phyloP scores from a whole-genome alignment of 2,329 filamentous ascomycete genomes.

The Elsinoe batatas region DNA sequence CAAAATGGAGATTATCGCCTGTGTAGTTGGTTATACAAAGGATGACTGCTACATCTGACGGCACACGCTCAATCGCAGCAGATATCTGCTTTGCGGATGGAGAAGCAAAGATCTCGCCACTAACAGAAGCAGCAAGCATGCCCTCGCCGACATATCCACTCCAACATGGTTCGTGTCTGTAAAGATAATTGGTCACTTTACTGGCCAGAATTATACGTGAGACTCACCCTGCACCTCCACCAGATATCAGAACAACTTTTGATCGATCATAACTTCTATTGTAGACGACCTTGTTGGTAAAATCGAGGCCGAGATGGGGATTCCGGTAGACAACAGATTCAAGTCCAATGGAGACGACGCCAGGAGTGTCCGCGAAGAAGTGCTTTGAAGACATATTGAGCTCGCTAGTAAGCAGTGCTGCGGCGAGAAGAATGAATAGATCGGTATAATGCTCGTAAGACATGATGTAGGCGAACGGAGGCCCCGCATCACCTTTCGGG shows the following conservation, averaged over 20 bases:
- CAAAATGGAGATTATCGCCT: slow-evolving; percentile 42
- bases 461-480: not conserved
- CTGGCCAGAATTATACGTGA: not conserved
- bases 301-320: slow-evolving; percentile 35
- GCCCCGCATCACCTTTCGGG: slow-evolving; percentile 10
- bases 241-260: slow-evolving; percentile 38
- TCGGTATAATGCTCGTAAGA: too few relatives aligned
- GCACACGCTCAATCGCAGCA: slow-evolving; percentile 38
- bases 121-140: slow-evolving; percentile 39
- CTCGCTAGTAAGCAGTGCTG: not conserved
- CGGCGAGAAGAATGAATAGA: too few relatives aligned
- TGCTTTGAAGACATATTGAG: slow-evolving; percentile 44
- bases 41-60: slow-evolving; percentile 37
- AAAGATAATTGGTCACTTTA: too few relatives aligned
- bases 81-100: slow-evolving; percentile 41
- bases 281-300: slow-evolving; percentile 40
- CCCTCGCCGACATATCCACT: slow-evolving; percentile 40
- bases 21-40: slow-evolving; percentile 43
- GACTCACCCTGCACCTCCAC: slow-evolving; percentile 33
- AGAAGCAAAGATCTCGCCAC: slow-evolving; percentile 40
- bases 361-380: slow-evolving; percentile 43
- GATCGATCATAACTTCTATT: slow-evolving; percentile 34
- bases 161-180: slow-evolving; percentile 40
- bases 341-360: slow-evolving; percentile 41
- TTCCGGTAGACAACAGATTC: slow-evolving; percentile 39